Evolutionary conservation across 495 filamentous ascomycete genomes (phyloP).

Genomic region (Pseudomonodictys pantanalensis): DNA sequence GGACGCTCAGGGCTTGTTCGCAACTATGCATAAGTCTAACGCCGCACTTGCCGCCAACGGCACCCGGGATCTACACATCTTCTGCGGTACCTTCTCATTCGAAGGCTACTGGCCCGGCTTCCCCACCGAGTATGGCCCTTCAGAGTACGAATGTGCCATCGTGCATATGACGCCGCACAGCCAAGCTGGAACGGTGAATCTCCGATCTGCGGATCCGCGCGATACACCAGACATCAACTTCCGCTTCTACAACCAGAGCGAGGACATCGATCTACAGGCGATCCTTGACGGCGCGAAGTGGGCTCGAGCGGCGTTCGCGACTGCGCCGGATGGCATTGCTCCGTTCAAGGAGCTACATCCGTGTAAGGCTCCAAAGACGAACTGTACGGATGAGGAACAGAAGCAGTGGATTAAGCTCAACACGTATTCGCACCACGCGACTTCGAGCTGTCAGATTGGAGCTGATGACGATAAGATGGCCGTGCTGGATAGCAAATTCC

Average conservation of each 20-base stretch:
- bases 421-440: slow-evolving; percentile 52
- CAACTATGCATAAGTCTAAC: background rate
- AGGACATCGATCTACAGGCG: slow-evolving; percentile 13
- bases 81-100: slow-evolving; percentile 53
- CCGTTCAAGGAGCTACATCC: background rate
- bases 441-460: slow-evolving; percentile 50
- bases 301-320: background rate
- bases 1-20: background rate
- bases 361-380: slow-evolving; percentile 11
- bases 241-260: slow-evolving; percentile 30
- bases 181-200: slow-evolving; percentile 29
- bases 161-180: slow-evolving; percentile 20
- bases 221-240: slow-evolving; percentile 34
- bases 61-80: slow-evolving; percentile 51
- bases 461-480: slow-evolving; percentile 47
- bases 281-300: background rate
- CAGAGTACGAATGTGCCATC: background rate
- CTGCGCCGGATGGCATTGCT: background rate
- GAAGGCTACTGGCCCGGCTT: slow-evolving; percentile 51
- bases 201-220: slow-evolving; percentile 27
- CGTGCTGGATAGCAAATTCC: slow-evolving; percentile 52
- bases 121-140: slow-evolving; percentile 28
- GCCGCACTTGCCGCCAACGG: slow-evolving; percentile 29
- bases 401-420: slow-evolving; percentile 43
- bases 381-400: slow-evolving; percentile 1